Percentiles rank a stretch among this genome's conserved stretches.
phyloP scores from a whole-genome alignment of 345 rosid genomes.

The Carallia brachiata region DNA sequence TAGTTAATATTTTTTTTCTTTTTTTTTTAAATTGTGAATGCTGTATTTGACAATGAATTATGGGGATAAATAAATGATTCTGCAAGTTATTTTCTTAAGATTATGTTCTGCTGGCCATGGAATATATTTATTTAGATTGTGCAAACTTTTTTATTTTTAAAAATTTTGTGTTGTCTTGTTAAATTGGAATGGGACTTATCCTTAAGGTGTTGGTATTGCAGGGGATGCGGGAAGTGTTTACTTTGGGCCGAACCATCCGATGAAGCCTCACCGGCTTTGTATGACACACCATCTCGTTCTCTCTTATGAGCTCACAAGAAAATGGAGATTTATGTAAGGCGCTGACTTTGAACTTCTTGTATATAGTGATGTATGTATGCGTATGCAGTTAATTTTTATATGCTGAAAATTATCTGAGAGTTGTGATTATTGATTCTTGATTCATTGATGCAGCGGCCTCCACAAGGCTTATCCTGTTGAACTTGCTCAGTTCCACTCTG shows the following conservation, averaged over 20 bases:
- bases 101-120: no score
- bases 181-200: no score
- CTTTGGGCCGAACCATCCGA: constrained; percentile 96
- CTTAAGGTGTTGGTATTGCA: constrained; percentile 27
- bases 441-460: constrained; percentile 72
- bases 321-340: constrained; percentile 91
- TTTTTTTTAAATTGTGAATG: no score
- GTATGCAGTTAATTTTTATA: background rate
- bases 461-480: constrained; percentile 97
- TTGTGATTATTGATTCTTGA: constrained; percentile 6
- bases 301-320: constrained; percentile 87
- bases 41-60: no score
- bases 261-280: constrained; percentile 96
- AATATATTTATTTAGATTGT: background rate
- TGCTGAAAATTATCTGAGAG: no score
- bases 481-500: constrained; percentile 95
- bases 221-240: constrained; percentile 94
- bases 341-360: constrained; percentile 1
- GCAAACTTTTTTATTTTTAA: background rate
- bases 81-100: no score
- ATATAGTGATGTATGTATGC: constrained; percentile 1
- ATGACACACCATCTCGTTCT: constrained; percentile 99
- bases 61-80: no score
- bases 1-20: no score
- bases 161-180: background rate